Conservation (phyloP, 1,284 basidiomycete genomes). For the Ustilago nuda region DNA sequence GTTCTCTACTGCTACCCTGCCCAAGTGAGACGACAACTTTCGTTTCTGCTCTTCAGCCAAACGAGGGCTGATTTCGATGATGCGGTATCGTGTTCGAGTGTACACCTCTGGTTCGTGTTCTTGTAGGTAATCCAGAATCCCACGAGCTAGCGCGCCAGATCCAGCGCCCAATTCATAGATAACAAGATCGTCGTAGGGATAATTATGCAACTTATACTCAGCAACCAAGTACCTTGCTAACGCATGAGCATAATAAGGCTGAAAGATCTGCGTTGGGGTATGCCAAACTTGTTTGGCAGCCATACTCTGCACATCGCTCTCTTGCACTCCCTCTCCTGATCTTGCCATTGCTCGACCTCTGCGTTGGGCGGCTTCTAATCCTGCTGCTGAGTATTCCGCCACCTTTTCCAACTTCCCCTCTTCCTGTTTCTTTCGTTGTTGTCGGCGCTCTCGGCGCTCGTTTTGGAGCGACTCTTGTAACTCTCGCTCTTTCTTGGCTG, state of each 20-base stretch:
- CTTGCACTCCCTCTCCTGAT: constrained; percentile 42
- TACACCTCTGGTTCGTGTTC: constrained; percentile 89
- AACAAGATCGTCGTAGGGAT: constrained; percentile 92
- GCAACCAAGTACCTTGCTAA: constrained; percentile 87
- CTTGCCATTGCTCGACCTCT: constrained; percentile 58
- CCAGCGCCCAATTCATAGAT: constrained; percentile 98
- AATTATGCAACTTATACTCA: constrained; percentile 90
- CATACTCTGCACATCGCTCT: constrained; percentile 66
- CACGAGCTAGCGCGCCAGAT: constrained; percentile 90
- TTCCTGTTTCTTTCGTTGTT: constrained; percentile 3
- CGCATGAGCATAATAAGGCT: constrained; percentile 94
- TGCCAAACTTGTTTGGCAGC: constrained; percentile 93
- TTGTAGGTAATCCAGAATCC: constrained; percentile 84
- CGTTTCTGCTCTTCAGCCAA: constrained; percentile 79
- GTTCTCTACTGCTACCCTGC: constrained; percentile 80
- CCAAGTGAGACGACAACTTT: constrained; percentile 60
- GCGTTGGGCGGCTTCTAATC: constrained; percentile 50
- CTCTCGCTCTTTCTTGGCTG: constrained; percentile 2
- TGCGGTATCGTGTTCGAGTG: constrained; percentile 86
- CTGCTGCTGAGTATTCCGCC: constrained; percentile 42
- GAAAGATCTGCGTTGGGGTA: constrained; percentile 97
- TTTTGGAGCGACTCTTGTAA: background rate
- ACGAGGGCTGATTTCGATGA: constrained; percentile 90
- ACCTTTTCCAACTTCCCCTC: constrained; percentile 9
- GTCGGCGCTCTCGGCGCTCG: constrained; percentile 16